Evolutionary conservation across 2,329 filamentous ascomycete genomes (phyloP), one percentile per base, ranked within the genome.

Genomic region (Colletotrichum gigasporum): DNA sequence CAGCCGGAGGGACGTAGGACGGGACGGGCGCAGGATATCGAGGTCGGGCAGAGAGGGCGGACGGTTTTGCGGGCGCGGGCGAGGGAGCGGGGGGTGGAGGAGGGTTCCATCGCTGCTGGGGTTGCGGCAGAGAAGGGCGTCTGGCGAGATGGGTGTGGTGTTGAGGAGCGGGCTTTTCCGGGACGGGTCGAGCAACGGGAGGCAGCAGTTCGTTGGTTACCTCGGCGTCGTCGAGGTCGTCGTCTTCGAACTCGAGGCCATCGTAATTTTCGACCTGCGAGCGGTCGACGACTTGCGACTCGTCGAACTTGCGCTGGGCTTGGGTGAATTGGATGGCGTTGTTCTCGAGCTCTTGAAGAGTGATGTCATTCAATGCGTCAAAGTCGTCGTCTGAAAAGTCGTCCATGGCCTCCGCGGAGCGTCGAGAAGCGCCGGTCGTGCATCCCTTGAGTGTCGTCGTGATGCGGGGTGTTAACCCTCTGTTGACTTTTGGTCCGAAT

Each of bases 371-470:
- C 41, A 91, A 77, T 39, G 84, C 81, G 73, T 91, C 87, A 69
- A 91, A 81, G 65, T 83, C 87, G 72, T 89, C 88, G 72, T 90
- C 88, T 63, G 83, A 86, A 72, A 88, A 90, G 66, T 87, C 84
- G 77, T 89, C 86, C 78, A 84, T 83, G 51, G 26, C 56, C 16
- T 16, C 24, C 32, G 8, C 11, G 16, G 8, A 45, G 37, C 30
- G 58, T 60, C 34, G 32, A 22, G n/a, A 14, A 22, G 26, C 26
- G 30, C 35, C n/a, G 9, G n/a, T 39, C 22, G 52, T 20, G 7
- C 20, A 41, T n/a, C 55, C 45, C 51, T 58, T 24, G 30, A 20
- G 11, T 14, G 14, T 16, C 24, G 5, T 7, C 22, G 7, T 54
- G 3, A 12, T 18, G 10, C 22, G 18, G 22, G 16, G 42, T n/a